Conservation (phyloP, 2,329 filamentous ascomycete genomes). For the Cercospora beticola region DNA sequence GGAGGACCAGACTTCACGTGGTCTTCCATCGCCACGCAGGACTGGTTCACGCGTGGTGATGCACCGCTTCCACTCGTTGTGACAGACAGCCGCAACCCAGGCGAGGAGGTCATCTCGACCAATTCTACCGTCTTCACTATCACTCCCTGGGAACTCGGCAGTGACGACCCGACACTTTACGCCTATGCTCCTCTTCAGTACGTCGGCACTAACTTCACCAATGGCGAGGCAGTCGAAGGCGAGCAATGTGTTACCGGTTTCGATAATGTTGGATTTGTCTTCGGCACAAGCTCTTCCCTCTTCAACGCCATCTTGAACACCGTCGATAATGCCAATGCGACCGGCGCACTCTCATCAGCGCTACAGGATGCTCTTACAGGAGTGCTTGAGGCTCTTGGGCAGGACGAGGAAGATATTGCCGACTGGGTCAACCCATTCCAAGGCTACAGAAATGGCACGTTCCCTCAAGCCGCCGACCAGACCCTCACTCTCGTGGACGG, state of each 20-base stretch:
- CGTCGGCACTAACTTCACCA: constrained; percentile 69
- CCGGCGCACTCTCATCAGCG: constrained; percentile 36
- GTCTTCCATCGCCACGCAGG: constrained; percentile 69
- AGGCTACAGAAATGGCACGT: constrained; percentile 59
- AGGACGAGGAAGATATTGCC: constrained; percentile 69
- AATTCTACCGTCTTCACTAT: constrained; percentile 78
- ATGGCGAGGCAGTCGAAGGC: constrained; percentile 55
- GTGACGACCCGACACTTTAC: constrained; percentile 69
- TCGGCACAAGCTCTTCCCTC: constrained; percentile 81
- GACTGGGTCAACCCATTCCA: constrained; percentile 78
- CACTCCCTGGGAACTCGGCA: constrained; percentile 76
- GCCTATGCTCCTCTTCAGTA: constrained; percentile 71
- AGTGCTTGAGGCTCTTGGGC: constrained; percentile 57
- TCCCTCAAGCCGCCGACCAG: constrained; percentile 54
- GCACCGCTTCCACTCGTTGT: constrained; percentile 74
- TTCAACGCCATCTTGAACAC: constrained; percentile 77
- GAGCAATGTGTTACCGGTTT: constrained; percentile 72
- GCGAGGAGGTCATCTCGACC: constrained; percentile 60
- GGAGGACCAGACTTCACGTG: constrained; percentile 78
- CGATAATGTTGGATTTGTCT: constrained; percentile 78
- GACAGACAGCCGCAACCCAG: constrained; percentile 65
- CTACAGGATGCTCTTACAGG: constrained; percentile 53
- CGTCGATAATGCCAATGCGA: constrained; percentile 53
- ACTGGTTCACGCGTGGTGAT: constrained; percentile 62
- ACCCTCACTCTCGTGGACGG: constrained; percentile 74